Evolutionary conservation across 1,139 yeast genomes (phyloP), one percentile per base, ranked within the genome.

Genomic region (Scheffersomyces lignicola): DNA sequence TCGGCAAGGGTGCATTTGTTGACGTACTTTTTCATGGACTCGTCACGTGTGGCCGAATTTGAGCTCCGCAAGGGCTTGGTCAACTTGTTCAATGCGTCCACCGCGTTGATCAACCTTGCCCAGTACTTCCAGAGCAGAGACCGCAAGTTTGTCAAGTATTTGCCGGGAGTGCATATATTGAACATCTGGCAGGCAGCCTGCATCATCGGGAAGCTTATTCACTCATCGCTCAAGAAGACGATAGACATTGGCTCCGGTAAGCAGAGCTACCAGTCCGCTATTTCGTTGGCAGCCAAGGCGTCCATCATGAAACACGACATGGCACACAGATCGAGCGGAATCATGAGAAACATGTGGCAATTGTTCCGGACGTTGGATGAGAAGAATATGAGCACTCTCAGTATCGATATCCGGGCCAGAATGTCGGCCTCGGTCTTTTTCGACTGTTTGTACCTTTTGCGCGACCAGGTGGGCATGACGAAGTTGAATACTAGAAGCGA

Each of bases 341-440:
- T 92, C 40, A 87, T 92, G 92, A 78, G 86, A 48, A 89, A 89
- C 51, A 82, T 88, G 71, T 92, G 98, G 98, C 88, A 84, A 44
- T 70, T 89, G 41, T 85, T 85, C 58, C 76, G 80, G 37, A 68
- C 77, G 1, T 60, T 82, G 38, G 72, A 76, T 40, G 74, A 72
- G 35, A 68, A 68, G 51, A 58, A 64, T 28, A 34, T 52, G 40
- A 58, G 63, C 18, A 51, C 49, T 16, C 54, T 68, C 30, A 55
- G 72, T 26, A 78, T 89, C 10, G 73, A 75, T 2, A 82, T 89
- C 9, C 71, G 87, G 32, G 81, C 94, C 7, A 73, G 97, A 45
- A 83, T 87, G 95, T 78, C 95, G 4, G 96, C 96, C 0, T 83
- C 94, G 36, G 89, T 90, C 2, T 88, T 92, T 50, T 92, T 90